phyloP scores from a whole-genome alignment of 1,284 basidiomycete species.

The Sanghuangporus weigelae region DNA sequence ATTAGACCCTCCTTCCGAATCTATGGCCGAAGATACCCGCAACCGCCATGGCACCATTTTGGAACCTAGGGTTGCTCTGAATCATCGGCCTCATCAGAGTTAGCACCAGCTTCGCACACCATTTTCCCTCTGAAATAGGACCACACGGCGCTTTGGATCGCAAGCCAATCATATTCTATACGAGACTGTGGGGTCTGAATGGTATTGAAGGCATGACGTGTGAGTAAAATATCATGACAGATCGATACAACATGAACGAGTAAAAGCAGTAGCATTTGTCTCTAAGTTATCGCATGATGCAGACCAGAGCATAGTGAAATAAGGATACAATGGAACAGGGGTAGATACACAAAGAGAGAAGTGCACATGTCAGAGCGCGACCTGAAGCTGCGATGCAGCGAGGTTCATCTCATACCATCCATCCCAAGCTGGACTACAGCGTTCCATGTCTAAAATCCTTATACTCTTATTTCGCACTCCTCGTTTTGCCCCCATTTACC shows the following conservation, averaged over 20 bases:
- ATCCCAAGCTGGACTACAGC: conserved; percentile 23
- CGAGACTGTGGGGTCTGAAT: conserved; percentile 81
- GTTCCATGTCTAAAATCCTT: conserved; percentile 25
- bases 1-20: conserved; percentile 95
- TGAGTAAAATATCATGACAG: conserved; percentile 13
- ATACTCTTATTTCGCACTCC: conserved; percentile 59
- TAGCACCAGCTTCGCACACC: conserved; percentile 82
- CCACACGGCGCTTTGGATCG: conserved; percentile 88
- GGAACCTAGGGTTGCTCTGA: conserved; percentile 60
- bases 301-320: conserved; percentile 10
- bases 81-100: conserved; percentile 78
- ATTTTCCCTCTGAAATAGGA: conserved; percentile 80
- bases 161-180: conserved; percentile 82
- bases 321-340: conserved; percentile 17
- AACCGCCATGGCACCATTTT: conserved; percentile 91
- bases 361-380: conserved; percentile 17
- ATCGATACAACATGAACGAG: conserved; percentile 35
- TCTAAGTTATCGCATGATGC: conserved; percentile 27
- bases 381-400: conserved; percentile 22
- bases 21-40: conserved; percentile 88
- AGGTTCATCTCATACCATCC: conserved; percentile 30
- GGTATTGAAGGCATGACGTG: conserved; percentile 21
- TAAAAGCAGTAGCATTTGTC: conserved; percentile 57
- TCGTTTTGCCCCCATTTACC: conserved; percentile 95
- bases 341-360: conserved; percentile 17